Base-by-base conservation (phyloP, 2,329 filamentous ascomycete species). In the Calonectria hawksworthii region DNA sequence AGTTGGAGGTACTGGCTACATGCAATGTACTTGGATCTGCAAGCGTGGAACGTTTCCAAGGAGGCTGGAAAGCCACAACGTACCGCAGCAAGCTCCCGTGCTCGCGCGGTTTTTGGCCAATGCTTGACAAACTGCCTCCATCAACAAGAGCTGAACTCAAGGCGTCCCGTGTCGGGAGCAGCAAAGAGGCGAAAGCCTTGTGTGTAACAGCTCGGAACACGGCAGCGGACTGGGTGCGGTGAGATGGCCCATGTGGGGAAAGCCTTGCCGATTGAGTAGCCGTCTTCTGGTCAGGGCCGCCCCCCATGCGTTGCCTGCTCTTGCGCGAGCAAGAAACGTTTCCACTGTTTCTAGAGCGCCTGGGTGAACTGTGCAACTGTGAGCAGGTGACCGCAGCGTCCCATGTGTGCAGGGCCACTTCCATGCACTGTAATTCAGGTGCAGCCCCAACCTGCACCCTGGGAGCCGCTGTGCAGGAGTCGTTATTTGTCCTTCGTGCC, bases 161-260 rank as follows among this genome's bases (percentile, higher is more conserved):
- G 26, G 34, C 41, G 38, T 50, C 52, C 56, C 41, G 69, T 65
- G 56, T 50, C 47, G 21, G 26, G 28, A 36, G 44, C 64, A 71
- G n/a, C 21, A 71, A 50, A 51, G 67, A 74, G 54, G 32, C 28
- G 41, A 14, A 61, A 69, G 52, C 36, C 54, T 63, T 72, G 68
- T 54, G 65, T 44, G 67, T 38, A 74, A 76, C 47, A 74, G 71
- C 77, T 81, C 80, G 80, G 80, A 81, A 81, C 80, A 81, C 80
- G 80, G 80, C 80, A 81, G 77, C 78, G 72, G 72, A 63, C 74
- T 72, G 72, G 75, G 77, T 79, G 76, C 74, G 77, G 80, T 81
- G 79, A 79, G 77, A 79, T 81, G 78, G 72, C 72, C 78, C 74
- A 80, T 80, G 79, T 81, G 79, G 79, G 74, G 79, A 74, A 65